These are phyloP conservation scores for Phytophthora colocasiae DNA, from an alignment of 352 stramenopile genomes.

Conservation along the genomic window DNA sequence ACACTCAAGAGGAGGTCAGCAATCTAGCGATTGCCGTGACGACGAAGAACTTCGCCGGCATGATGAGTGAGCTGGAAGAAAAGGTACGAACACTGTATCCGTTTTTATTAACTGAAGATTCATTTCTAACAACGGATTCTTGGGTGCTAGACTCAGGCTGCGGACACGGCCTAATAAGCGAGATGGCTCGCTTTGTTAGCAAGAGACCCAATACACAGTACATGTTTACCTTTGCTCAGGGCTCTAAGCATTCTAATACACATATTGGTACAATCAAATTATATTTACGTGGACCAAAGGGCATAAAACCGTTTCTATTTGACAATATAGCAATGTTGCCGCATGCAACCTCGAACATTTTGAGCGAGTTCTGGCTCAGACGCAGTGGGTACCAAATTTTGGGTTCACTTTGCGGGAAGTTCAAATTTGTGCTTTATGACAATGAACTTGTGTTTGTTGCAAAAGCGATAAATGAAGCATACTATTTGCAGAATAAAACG, in stretches of 20 bases:
- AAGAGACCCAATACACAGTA: no score
- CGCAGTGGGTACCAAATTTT: no score
- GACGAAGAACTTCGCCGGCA: background rate
- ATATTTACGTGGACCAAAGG: background rate
- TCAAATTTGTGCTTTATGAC: background rate
- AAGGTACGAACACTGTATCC: slow-evolving; percentile 3
- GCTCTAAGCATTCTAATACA: no score
- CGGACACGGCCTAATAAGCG: slow-evolving; percentile 11
- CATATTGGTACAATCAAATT: background rate
- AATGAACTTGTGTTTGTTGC: no score
- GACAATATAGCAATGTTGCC: no score
- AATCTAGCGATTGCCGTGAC: background rate
- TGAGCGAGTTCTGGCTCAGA: no score
- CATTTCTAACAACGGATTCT: slow-evolving; percentile 5
- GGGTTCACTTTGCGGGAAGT: no score
- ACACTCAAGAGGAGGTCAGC: background rate
- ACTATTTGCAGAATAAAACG: background rate
- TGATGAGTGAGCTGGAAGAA: slow-evolving; percentile 3
- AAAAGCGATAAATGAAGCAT: no score
- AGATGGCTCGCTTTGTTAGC: no score
- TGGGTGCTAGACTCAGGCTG: slow-evolving; percentile 14
- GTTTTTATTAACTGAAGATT: background rate
- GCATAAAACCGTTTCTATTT: no score
- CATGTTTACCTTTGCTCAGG: no score
- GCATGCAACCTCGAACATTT: no score